Conservation (phyloP, 2,329 filamentous ascomycete genomes). For the Exophiala viscosa region DNA sequence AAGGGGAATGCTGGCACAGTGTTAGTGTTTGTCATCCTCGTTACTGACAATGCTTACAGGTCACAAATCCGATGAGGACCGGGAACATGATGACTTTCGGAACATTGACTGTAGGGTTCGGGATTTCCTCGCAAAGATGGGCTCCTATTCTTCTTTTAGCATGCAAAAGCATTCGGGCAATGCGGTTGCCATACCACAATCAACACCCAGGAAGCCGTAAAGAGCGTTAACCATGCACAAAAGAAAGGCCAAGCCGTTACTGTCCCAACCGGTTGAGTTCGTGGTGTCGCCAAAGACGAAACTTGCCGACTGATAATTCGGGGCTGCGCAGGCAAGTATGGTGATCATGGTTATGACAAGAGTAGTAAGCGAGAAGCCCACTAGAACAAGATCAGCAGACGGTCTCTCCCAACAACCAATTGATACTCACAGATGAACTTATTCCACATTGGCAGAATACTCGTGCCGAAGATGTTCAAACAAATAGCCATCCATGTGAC, state of each 20-base stretch:
- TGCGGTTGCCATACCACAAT: background rate
- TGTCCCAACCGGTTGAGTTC: conserved; percentile 38
- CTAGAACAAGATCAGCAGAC: no score
- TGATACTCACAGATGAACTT: conserved; percentile 11
- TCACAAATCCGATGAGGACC: conserved; percentile 37
- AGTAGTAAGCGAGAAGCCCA: no score
- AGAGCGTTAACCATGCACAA: conserved; percentile 27
- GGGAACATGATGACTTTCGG: conserved; percentile 27
- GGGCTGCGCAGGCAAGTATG: conserved; percentile 9
- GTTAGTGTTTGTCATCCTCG: background rate
- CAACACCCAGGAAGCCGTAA: conserved; percentile 7
- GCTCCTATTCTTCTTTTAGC: background rate
- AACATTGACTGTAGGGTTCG: conserved; percentile 35
- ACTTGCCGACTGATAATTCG: background rate
- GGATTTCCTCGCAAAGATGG: conserved; percentile 13
- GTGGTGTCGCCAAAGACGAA: conserved; percentile 37
- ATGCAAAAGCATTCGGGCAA: no score
- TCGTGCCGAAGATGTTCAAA: conserved; percentile 11
- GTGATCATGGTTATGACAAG: conserved; percentile 27
- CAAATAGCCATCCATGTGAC: conserved; percentile 12
- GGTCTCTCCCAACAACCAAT: background rate
- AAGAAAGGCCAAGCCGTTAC: conserved; percentile 22
- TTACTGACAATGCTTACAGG: conserved; percentile 1
- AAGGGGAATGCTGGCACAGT: conserved; percentile 27
- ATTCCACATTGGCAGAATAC: conserved; percentile 12